Conservation (phyloP, 2,329 filamentous ascomycete species). For the Aspergillus novofumigatus region DNA sequence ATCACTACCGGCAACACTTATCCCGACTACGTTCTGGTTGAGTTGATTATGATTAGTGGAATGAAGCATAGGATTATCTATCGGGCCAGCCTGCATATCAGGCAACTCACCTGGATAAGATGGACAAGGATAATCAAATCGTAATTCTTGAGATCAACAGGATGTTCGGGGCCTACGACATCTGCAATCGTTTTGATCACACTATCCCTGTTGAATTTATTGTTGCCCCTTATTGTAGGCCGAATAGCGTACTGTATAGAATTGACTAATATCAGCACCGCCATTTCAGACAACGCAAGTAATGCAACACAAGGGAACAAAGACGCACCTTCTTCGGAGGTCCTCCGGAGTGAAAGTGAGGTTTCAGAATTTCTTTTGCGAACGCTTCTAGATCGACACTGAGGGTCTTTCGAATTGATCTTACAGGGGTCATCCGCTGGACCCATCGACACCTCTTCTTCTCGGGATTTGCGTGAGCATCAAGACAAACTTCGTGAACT, state of each 20-base stretch:
- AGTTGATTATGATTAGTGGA: conserved; percentile 12
- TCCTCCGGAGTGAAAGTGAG: conserved; percentile 55
- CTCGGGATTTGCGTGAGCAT: conserved; percentile 49
- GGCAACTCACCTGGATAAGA: conserved; percentile 53
- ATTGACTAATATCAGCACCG: neutral
- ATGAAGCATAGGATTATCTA: conserved; percentile 7
- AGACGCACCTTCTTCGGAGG: conserved; percentile 50
- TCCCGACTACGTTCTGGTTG: conserved; percentile 56
- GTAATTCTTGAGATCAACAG: conserved; percentile 58
- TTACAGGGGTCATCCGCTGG: conserved; percentile 58
- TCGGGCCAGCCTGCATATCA: neutral
- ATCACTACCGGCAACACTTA: conserved; percentile 58
- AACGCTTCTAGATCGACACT: conserved; percentile 55
- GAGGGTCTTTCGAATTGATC: conserved; percentile 54
- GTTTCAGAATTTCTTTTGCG: conserved; percentile 53
- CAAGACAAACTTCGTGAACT: conserved; percentile 55
- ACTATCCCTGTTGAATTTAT: conserved; percentile 52
- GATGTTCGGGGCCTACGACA: conserved; percentile 54
- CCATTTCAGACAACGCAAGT: neutral
- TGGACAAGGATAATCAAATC: conserved; percentile 60
- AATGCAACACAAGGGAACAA: neutral
- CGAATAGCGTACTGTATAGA: conserved; percentile 58
- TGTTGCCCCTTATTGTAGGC: conserved; percentile 58
- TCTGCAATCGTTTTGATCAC: conserved; percentile 58
- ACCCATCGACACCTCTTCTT: conserved; percentile 55